A percentile compares a stretch with the other conserved stretches of the same genome.
phyloP scores from a whole-genome alignment of 225 moss, liverwort and hornwort species.

The Polytrichum formosum region DNA sequence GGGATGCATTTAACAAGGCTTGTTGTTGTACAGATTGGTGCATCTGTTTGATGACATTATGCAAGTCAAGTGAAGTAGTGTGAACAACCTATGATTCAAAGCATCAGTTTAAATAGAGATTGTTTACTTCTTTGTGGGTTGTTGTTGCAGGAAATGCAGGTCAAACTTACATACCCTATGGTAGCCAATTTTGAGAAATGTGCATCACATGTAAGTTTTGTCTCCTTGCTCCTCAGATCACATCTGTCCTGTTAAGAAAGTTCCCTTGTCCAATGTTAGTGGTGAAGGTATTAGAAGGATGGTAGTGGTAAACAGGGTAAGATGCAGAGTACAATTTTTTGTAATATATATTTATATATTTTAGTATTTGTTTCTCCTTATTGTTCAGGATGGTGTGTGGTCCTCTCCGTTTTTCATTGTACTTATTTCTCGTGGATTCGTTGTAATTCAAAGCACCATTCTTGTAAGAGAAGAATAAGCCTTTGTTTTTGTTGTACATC shows the following conservation, averaged over 20 bases:
- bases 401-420: too few relatives aligned
- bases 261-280: not conserved
- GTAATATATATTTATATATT: too few relatives aligned
- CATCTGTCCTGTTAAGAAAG: not conserved
- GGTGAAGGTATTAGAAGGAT: too few relatives aligned
- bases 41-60: not conserved
- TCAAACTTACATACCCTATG: conserved; percentile 48
- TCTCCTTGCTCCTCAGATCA: conserved; percentile 6
- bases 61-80: not conserved
- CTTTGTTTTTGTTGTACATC: too few relatives aligned
- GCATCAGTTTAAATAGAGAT: not conserved
- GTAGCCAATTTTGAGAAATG: conserved; percentile 53
- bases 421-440: too few relatives aligned
- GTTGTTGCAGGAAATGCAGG: conserved; percentile 42
- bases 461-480: too few relatives aligned
- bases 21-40: not conserved
- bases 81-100: not conserved
- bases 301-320: too few relatives aligned
- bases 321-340: too few relatives aligned
- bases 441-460: too few relatives aligned
- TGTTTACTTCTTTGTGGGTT: not conserved
- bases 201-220: conserved; percentile 60
- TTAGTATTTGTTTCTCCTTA: too few relatives aligned
- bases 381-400: too few relatives aligned
- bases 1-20: too few relatives aligned